Evolutionary conservation across 2,329 filamentous ascomycete species (phyloP), one percentile per base, ranked within the genome.

Genomic region (Penicillium psychrosexuale): DNA sequence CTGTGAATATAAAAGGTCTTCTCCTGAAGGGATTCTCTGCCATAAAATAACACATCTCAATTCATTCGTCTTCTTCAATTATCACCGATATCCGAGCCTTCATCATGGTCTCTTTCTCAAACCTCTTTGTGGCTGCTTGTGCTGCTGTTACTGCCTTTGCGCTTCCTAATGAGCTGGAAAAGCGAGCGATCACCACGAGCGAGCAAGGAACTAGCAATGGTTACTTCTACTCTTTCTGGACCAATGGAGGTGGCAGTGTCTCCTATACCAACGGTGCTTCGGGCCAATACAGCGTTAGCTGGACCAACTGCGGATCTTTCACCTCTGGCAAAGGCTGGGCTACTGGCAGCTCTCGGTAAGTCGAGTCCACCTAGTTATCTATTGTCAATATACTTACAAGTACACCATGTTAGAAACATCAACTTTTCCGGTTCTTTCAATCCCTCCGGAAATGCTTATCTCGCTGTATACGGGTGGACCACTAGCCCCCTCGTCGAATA

Each of bases 261-360:
- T 75, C 69, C 30, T 81, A 80, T 66, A 77, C 63, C 51, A 81
- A 81, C 64, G 72, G 72, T 2, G 61, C 63, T 5, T 72, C 61
- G 3, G 79, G 79, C 1, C 63, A 70, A 28, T 82, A 82, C 71
- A 74, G 63, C 33, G 72, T 78, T 0, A 63, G 61, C 34, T 83
- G 80, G 81, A 65, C 58, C 40, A 72, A 73, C 44, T 70, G 67
- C 24, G 80, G 80, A 33, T 82, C 84, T 73, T 79, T 83, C 43
- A 81, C 83, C 31, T 80, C 74, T 55, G 83, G 82, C 31, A 84
- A 84, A 70, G 82, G 83, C 37, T 84, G 82, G 81, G 78, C 78
- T 53, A 77, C 81, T 17, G 82, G 82, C 43, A 76, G 68, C 55
- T 68, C 73, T 30, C 74, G 78, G 80, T 83, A 75, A 55, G 71